Conservation (phyloP, 257 asterid species). For the Nicotiana tomentosiformis region DNA sequence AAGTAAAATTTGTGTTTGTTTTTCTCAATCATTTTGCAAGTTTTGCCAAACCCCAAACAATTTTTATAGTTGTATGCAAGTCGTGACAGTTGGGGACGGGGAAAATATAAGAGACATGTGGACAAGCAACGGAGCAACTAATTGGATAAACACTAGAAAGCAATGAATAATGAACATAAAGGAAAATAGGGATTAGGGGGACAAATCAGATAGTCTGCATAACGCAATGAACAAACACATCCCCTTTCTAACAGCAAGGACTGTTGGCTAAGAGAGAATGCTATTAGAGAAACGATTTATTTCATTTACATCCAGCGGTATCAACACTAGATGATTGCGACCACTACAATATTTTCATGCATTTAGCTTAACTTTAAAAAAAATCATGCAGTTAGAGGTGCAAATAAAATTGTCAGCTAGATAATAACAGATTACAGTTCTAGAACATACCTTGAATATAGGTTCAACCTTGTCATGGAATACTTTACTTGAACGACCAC, state of each 20-base stretch:
- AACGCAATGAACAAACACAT: background rate
- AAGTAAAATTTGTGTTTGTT: background rate
- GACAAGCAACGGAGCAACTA: background rate
- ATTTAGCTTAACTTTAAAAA: background rate
- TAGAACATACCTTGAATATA: conserved; percentile 66
- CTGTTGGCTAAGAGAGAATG: conserved; percentile 3
- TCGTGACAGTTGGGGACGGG: background rate
- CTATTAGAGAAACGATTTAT: background rate
- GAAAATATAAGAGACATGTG: background rate
- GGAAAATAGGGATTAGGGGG: background rate
- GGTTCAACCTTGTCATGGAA: conserved; percentile 87
- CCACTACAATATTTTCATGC: background rate
- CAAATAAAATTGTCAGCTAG: background rate
- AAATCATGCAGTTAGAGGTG: background rate
- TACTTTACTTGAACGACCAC: conserved; percentile 95
- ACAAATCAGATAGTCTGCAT: background rate
- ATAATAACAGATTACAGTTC: background rate
- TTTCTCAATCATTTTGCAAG: conserved; percentile 1
- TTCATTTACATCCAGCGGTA: background rate
- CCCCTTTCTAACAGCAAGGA: background rate
- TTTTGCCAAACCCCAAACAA: conserved; percentile 2
- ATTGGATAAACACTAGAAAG: background rate
- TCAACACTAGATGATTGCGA: background rate
- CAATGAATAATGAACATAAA: background rate
- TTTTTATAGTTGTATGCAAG: background rate